Percentiles rank a stretch among this genome's conserved stretches.
Conservation (phyloP, 257 asterid species). For the Dorcoceras hygrometricum region DNA sequence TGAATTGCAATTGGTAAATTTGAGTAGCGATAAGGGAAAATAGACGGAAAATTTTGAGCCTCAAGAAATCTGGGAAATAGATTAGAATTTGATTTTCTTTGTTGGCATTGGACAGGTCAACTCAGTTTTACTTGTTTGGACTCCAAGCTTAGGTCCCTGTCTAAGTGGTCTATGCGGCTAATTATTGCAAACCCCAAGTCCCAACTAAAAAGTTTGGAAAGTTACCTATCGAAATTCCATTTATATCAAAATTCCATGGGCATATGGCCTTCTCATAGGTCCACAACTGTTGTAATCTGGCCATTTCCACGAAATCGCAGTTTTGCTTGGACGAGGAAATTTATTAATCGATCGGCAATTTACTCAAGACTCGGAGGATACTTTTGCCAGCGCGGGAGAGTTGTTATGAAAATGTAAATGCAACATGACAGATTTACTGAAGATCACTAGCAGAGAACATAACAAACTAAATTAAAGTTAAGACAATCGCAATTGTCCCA, state of each 20-base stretch:
- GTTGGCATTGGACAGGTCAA: not conserved
- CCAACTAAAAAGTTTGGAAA: no score
- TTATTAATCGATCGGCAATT: not conserved
- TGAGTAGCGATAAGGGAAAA: not conserved
- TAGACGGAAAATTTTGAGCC: not conserved
- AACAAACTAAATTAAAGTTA: constrained; percentile 28
- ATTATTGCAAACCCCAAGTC: no score
- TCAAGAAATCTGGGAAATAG: not conserved
- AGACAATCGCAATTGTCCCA: constrained; percentile 20
- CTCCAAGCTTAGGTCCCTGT: not conserved
- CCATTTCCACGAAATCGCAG: not conserved
- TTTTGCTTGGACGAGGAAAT: not conserved
- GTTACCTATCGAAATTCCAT: no score
- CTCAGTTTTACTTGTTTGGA: not conserved
- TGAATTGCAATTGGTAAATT: not conserved
- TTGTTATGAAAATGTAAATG: constrained; percentile 1
- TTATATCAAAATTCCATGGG: no score
- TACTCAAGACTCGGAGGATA: not conserved
- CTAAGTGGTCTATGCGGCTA: no score
- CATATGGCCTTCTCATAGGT: not conserved
- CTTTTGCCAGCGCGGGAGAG: not conserved
- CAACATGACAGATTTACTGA: constrained; percentile 17
- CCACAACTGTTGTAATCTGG: not conserved
- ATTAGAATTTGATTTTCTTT: not conserved
- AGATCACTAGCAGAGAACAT: constrained; percentile 35